Conservation (phyloP, 2,329 filamentous ascomycete genomes). For the Alternaria infectoria region DNA sequence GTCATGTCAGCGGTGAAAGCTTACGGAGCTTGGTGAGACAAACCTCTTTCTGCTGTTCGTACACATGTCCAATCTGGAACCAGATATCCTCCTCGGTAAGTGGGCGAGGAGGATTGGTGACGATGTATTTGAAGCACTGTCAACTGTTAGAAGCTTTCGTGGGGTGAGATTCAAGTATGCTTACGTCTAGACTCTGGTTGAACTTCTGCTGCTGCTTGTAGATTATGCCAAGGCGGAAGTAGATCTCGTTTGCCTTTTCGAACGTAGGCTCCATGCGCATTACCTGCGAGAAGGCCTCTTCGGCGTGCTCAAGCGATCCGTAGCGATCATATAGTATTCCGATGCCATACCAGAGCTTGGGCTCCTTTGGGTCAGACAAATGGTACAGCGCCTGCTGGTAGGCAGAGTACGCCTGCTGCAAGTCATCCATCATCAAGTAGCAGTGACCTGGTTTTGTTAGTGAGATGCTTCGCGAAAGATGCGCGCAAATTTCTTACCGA, state of each 20-base stretch:
- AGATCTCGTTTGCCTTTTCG: conserved; percentile 98
- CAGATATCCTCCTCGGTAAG: conserved; percentile 98
- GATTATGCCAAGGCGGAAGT: conserved; percentile 98
- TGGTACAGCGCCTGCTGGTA: conserved; percentile 97
- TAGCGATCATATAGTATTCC: conserved; percentile 97
- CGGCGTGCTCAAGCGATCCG: conserved; percentile 93
- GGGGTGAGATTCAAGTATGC: neutral
- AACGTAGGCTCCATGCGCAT: conserved; percentile 99
- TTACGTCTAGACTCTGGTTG: conserved; percentile 85
- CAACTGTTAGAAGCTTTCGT: conserved; percentile 14
- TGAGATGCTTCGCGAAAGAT: neutral
- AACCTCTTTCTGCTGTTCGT: conserved; percentile 98
- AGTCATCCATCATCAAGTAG: conserved; percentile 97
- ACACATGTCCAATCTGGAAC: conserved; percentile 99
- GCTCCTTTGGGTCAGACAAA: conserved; percentile 93
- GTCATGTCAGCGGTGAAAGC: conserved; percentile 29
- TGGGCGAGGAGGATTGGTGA: conserved; percentile 87
- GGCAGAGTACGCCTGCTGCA: conserved; percentile 94
- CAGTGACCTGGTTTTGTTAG: conserved; percentile 74
- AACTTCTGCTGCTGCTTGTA: conserved; percentile 99
- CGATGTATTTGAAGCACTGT: conserved; percentile 98
- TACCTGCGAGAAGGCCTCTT: conserved; percentile 97
- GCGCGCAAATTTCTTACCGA: conserved; percentile 65
- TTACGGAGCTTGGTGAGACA: conserved; percentile 48
- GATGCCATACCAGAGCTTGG: conserved; percentile 98